These are phyloP conservation scores for Phaeosphaeria sp. DNA, from an alignment of 2,329 filamentous ascomycete species.

Conservation along the genomic window DNA sequence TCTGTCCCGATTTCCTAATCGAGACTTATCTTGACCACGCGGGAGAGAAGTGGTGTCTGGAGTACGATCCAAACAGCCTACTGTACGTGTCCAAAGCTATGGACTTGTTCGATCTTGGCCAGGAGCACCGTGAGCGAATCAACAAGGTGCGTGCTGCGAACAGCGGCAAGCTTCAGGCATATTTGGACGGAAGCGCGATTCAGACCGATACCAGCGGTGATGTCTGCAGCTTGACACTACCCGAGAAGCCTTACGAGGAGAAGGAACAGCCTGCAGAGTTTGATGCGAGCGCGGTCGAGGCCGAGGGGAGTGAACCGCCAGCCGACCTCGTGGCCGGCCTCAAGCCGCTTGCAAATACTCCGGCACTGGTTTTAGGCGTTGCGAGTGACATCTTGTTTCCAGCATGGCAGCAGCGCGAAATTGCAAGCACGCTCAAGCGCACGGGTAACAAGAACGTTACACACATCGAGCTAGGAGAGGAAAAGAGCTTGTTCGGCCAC, in stretches of 20 bases:
- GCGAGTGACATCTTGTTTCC: conserved; percentile 96
- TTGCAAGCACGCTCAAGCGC: conserved; percentile 80
- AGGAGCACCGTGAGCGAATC: conserved; percentile 70
- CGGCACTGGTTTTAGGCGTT: conserved; percentile 89
- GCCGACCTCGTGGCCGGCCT: conserved; percentile 82
- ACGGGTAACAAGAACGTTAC: conserved; percentile 82
- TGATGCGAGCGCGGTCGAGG: conserved; percentile 36
- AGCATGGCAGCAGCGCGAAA: conserved; percentile 95
- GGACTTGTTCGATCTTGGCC: conserved; percentile 94
- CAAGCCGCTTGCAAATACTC: conserved; percentile 73
- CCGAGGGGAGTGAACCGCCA: conserved; percentile 65
- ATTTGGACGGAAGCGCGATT: conserved; percentile 39
- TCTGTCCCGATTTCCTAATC: conserved; percentile 98
- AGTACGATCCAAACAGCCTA: conserved; percentile 94
- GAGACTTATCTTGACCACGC: conserved; percentile 98
- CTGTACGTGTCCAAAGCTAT: conserved; percentile 98
- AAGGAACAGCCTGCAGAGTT: conserved; percentile 62
- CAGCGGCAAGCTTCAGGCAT: conserved; percentile 62
- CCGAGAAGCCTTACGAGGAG: conserved; percentile 85
- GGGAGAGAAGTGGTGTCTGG: conserved; percentile 96
- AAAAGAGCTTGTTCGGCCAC: conserved; percentile 93
- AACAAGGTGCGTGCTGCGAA: conserved; percentile 68
- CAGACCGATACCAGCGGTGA: conserved; percentile 42
- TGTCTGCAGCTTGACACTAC: conserved; percentile 81
- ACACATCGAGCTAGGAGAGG: conserved; percentile 91